A percentile compares a stretch with the other conserved stretches of the same genome.
These are phyloP conservation scores for Chlorella vulgaris DNA, from an alignment of 139 green algal species.

Conservation along the genomic window DNA sequence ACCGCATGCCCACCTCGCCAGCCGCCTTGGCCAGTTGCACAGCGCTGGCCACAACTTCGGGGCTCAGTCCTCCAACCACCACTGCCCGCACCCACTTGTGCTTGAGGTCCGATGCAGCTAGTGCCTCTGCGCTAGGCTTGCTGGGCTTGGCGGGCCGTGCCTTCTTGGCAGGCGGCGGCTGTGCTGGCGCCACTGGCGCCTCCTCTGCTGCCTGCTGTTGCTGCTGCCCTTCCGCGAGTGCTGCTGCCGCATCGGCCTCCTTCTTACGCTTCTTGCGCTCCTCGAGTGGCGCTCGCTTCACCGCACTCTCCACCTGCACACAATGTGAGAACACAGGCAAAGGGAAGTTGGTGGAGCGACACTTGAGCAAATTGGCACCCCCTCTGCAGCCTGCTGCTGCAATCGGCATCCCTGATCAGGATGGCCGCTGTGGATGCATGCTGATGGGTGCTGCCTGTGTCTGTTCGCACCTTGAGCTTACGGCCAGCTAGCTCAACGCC, in stretches of 20 bases:
- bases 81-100: constrained; percentile 77
- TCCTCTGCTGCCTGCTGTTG: constrained; percentile 1
- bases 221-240: not conserved
- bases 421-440: not conserved
- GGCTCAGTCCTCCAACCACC: constrained; percentile 71
- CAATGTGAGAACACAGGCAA: not conserved
- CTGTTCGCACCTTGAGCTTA: constrained; percentile 86
- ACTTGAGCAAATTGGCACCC: too few species aligned
- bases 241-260: constrained; percentile 2
- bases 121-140: not conserved
- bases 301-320: constrained; percentile 74
- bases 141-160: not conserved
- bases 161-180: constrained; percentile 32
- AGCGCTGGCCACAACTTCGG: constrained; percentile 34
- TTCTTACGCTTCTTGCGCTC: constrained; percentile 69
- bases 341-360: not conserved
- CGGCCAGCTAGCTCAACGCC: constrained; percentile 66
- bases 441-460: too few species aligned
- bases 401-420: too few species aligned
- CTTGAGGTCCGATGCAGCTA: constrained; percentile 50
- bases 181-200: not conserved
- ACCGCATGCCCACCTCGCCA: constrained; percentile 34
- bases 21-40: constrained; percentile 48
- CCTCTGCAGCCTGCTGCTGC: too few species aligned
- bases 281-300: constrained; percentile 67